A percentile compares a stretch with the other conserved stretches of the same genome.
phyloP scores from a whole-genome alignment of 2,329 filamentous ascomycete species.

The Ceratocystis papillata region DNA sequence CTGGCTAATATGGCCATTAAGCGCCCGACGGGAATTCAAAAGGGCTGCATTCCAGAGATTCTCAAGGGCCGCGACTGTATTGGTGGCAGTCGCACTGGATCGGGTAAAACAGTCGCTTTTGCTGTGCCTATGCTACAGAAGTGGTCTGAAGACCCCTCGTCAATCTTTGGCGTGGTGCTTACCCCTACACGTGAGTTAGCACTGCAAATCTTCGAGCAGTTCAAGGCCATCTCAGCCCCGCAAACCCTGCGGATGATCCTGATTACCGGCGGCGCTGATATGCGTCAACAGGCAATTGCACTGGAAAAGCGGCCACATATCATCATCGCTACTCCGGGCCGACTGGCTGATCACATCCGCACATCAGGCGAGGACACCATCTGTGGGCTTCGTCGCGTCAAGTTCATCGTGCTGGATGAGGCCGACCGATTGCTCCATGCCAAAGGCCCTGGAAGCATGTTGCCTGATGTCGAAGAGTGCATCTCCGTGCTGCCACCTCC shows the following conservation, averaged over 20 bases:
- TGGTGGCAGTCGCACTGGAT: slow-evolving; percentile 86
- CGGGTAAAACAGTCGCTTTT: slow-evolving; percentile 94
- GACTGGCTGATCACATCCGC: slow-evolving; percentile 85
- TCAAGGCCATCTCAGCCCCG: slow-evolving; percentile 81
- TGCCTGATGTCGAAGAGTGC: slow-evolving; percentile 87
- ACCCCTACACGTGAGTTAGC: slow-evolving; percentile 88
- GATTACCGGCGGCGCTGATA: slow-evolving; percentile 87
- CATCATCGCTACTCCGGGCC: slow-evolving; percentile 86
- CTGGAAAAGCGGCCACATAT: slow-evolving; percentile 75
- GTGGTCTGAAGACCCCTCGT: slow-evolving; percentile 85
- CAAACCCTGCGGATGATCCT: slow-evolving; percentile 79
- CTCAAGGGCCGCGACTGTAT: slow-evolving; percentile 87
- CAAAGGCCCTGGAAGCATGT: slow-evolving; percentile 69
- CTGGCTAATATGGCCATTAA: slow-evolving; percentile 68
- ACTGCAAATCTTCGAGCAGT: slow-evolving; percentile 90
- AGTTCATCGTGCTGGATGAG: slow-evolving; percentile 87
- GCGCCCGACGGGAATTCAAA: slow-evolving; percentile 84
- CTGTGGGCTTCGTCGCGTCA: slow-evolving; percentile 64
- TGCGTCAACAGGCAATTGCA: slow-evolving; percentile 79
- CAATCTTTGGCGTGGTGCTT: slow-evolving; percentile 79
- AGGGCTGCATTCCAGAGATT: slow-evolving; percentile 84
- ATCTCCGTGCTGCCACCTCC: slow-evolving; percentile 69
- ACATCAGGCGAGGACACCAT: slow-evolving; percentile 87
- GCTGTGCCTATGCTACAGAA: slow-evolving; percentile 86
- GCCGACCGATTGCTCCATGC: slow-evolving; percentile 77